Evolutionary conservation across 441 rosid genomes (phyloP), one percentile per base, ranked within the genome.

Genomic region (Euphorbia celastroides): DNA sequence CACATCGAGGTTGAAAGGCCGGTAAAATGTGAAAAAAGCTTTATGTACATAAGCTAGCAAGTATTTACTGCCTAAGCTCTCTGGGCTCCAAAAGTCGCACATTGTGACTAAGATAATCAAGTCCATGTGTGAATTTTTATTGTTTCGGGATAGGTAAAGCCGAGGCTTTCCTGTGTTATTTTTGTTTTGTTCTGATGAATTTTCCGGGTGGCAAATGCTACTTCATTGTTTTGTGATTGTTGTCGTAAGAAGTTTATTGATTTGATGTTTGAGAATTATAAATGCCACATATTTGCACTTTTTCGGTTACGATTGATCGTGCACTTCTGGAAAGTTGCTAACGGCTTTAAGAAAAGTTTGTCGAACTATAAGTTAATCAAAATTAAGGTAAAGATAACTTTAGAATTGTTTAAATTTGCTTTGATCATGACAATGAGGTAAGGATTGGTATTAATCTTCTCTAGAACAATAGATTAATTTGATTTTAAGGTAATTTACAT

Each of bases 71-170:
- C 64, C 23, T 25, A 25, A 41, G 67, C 59, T 41, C 48, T 68
- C 57, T 52, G 44, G 58, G 34, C 41, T 60, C 67, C 42, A 30
- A 4, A 34, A 68, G 75, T 76, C 57, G 84, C 89, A 72, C 89
- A 73, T 56, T n/a, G 95, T 77, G 95, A 85, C 62, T 65, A 71
- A 68, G 54, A 63, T 68, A 74, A 68, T 69, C 0, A 64, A 67
- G 86, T 86, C 92, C 92, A 79, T 82, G 94, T 81, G 87, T 86
- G 55, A n/a, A 60, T 60, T 62, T 23, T 62, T 57, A 13, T 3
- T 71, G 67, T 19, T 69, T 20, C 66, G 56, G 78, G 60, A 57
- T 13, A 32, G 46, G 82, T 79, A 78, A 78, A 80, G 63, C 83
- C 81, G 72, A 75, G 77, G 72, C 81, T 71, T 85, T 77, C 81